Evolutionary conservation across 805 yeast genomes (phyloP).

Genomic region (Osmozyma mogii): DNA sequence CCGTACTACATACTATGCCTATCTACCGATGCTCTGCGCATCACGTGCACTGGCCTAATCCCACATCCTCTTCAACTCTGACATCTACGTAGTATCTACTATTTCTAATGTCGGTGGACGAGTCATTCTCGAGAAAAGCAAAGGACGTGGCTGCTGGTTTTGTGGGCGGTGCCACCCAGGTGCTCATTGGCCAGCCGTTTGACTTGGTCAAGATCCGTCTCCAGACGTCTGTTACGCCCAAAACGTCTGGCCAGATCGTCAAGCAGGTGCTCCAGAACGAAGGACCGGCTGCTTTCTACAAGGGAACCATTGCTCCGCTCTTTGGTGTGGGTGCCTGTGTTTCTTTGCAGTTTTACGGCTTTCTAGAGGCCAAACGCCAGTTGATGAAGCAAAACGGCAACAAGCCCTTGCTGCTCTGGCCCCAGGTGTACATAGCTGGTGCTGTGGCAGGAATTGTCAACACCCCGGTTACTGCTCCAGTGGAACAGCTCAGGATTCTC

Average conservation of each 20-base stretch:
- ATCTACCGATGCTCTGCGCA: constrained; percentile 8
- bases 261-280: constrained; percentile 31
- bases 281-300: constrained; percentile 36
- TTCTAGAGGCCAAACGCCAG: constrained; percentile 61
- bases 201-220: constrained; percentile 37
- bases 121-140: constrained; percentile 27
- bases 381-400: constrained; percentile 24
- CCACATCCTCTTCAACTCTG: not conserved
- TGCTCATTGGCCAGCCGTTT: constrained; percentile 40
- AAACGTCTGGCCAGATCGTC: constrained; percentile 26
- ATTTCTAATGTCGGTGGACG: constrained; percentile 20
- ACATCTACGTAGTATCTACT: not conserved
- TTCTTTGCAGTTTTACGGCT: constrained; percentile 62
- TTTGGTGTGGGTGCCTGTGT: constrained; percentile 56
- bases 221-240: constrained; percentile 27
- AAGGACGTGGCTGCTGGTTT: constrained; percentile 39
- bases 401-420: constrained; percentile 37
- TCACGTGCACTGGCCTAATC: constrained; percentile 15
- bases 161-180: constrained; percentile 41
- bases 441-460: constrained; percentile 63
- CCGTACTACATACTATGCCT: not conserved
- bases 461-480: constrained; percentile 55
- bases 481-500: constrained; percentile 58
- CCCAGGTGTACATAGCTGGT: constrained; percentile 55
- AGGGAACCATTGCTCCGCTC: constrained; percentile 38